A percentile compares a stretch with the other conserved stretches of the same genome.
These are phyloP conservation scores for Psidium guajava DNA, from an alignment of 345 rosid genomes.

Conservation along the genomic window DNA sequence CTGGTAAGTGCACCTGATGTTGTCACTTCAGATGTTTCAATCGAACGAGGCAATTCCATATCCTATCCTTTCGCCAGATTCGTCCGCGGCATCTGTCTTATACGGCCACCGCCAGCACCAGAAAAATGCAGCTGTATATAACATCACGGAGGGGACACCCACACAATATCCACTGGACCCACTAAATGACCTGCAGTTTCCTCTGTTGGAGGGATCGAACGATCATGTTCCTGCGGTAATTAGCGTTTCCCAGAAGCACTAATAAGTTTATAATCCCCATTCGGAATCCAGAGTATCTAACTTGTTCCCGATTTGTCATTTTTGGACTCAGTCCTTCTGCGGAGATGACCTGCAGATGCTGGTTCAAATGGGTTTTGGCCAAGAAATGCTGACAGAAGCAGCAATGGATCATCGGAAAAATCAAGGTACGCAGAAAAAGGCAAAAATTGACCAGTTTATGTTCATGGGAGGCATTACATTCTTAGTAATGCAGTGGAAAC, in stretches of 20 bases:
- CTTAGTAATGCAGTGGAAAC: constrained; percentile 7
- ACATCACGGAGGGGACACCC: constrained; percentile 19
- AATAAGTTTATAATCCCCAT: background rate
- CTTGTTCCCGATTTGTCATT: background rate
- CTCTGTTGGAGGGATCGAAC: constrained; percentile 25
- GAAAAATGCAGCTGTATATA: constrained; percentile 22
- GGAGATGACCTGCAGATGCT: constrained; percentile 67
- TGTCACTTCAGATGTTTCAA: constrained; percentile 31
- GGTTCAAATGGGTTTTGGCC: constrained; percentile 69
- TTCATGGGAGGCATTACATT: constrained; percentile 13
- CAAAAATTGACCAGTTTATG: background rate
- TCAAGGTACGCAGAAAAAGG: background rate
- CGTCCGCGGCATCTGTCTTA: constrained; percentile 39
- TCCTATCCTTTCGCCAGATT: constrained; percentile 39
- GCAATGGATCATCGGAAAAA: background rate
- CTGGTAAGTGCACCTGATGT: background rate
- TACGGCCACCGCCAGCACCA: constrained; percentile 11
- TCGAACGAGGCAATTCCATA: constrained; percentile 33
- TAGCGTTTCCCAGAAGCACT: background rate
- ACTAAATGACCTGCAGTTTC: constrained; percentile 25
- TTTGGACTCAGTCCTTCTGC: constrained; percentile 19
- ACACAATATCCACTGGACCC: constrained; percentile 27
- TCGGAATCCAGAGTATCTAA: background rate
- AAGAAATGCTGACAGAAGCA: constrained; percentile 17
- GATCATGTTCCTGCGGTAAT: constrained; percentile 37